Conservation (phyloP, 441 rosid genomes). For the Adansonia rubrostipa region DNA sequence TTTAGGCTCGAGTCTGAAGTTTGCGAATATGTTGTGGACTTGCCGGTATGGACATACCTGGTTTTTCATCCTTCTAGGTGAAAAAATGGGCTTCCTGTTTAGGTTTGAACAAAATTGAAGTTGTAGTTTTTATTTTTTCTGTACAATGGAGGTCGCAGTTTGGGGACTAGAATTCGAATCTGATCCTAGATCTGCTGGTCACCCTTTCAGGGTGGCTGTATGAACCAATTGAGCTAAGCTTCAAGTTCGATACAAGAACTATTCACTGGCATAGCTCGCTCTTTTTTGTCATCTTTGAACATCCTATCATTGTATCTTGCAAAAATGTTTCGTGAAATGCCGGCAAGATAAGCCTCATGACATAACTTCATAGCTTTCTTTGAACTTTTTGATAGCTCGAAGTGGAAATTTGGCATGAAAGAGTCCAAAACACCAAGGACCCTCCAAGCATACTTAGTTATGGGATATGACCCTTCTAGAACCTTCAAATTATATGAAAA, state of each 20-base stretch:
- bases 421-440: no score
- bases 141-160: no score
- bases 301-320: neutral
- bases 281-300: neutral
- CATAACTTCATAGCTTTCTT: neutral
- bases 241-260: no score
- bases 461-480: no score
- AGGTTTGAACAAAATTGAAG: neutral
- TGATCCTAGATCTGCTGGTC: no score
- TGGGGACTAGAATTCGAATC: no score
- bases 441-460: no score
- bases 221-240: no score
- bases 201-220: no score
- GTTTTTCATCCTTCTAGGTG: neutral
- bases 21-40: neutral
- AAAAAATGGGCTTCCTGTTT: neutral
- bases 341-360: neutral
- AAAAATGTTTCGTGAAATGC: neutral
- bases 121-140: neutral
- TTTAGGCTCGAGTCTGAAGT: neutral
- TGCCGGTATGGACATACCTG: neutral
- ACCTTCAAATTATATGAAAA: no score
- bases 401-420: neutral
- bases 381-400: neutral
- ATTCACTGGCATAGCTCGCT: neutral